A percentile compares a stretch with the other conserved stretches of the same genome.
phyloP scores from a whole-genome alignment of 2,329 filamentous ascomycete species.

The Lasiodiplodia sp. region DNA sequence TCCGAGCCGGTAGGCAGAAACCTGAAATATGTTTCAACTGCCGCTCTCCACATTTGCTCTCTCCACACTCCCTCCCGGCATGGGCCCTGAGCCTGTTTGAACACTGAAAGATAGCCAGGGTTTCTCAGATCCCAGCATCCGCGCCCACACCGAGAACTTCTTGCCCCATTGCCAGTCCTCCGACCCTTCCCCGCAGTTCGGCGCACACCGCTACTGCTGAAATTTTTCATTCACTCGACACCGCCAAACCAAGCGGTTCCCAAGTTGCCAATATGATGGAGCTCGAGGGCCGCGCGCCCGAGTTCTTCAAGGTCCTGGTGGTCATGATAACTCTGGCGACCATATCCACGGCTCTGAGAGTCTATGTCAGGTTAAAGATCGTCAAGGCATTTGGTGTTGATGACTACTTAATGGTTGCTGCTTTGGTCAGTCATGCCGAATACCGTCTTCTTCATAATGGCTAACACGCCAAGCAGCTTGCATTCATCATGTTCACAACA shows the following conservation, averaged over 20 bases:
- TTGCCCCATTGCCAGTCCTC: no score
- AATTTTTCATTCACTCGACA: no score
- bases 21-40: background rate
- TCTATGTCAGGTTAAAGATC: conserved; percentile 42
- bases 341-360: conserved; percentile 40
- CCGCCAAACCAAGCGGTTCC: no score
- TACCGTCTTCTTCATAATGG: background rate
- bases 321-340: conserved; percentile 32
- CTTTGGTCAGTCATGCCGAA: conserved; percentile 38
- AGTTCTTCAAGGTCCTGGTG: conserved; percentile 1
- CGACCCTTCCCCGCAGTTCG: no score
- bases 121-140: background rate
- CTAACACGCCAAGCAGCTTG: conserved; percentile 33
- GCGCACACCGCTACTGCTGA: no score
- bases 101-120: background rate
- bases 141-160: no score
- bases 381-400: conserved; percentile 46
- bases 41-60: background rate
- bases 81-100: background rate
- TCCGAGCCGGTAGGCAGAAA: background rate
- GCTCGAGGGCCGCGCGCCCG: conserved; percentile 2
- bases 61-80: background rate
- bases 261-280: background rate
- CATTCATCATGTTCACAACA: conserved; percentile 33
- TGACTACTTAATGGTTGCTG: conserved; percentile 45